These are phyloP conservation scores for Vaccinium darrowii DNA, from an alignment of 148 eudicot genomes.

Conservation along the genomic window DNA sequence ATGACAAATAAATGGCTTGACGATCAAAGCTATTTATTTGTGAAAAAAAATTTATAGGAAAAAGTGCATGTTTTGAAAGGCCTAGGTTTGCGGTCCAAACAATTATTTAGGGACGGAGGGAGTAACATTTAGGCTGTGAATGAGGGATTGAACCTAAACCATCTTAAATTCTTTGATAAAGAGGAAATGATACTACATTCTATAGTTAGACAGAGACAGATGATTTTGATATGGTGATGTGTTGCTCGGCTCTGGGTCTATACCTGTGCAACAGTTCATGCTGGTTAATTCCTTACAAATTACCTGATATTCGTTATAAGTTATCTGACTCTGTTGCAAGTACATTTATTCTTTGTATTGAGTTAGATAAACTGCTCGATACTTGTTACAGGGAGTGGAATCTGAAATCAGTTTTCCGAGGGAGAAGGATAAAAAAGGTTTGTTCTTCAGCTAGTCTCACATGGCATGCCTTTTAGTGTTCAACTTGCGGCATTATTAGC, in stretches of 20 bases:
- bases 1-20: too few species aligned
- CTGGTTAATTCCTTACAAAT: neutral
- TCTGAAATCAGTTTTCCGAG: slow-evolving; percentile 29
- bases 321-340: neutral
- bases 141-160: neutral
- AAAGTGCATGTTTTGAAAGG: too few species aligned
- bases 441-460: neutral
- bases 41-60: too few species aligned
- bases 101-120: too few species aligned
- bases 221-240: neutral
- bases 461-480: neutral
- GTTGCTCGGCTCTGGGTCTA: neutral
- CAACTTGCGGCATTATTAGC: slow-evolving; percentile 3
- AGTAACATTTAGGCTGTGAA: neutral
- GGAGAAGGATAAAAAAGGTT: slow-evolving; percentile 59
- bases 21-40: too few species aligned
- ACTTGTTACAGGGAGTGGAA: slow-evolving; percentile 52
- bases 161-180: neutral
- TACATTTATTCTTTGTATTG: neutral
- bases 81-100: too few species aligned
- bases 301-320: neutral
- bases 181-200: neutral
- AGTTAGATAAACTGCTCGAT: slow-evolving; percentile 11
- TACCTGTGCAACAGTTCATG: neutral
- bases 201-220: neutral